Conservation (phyloP, 1,284 basidiomycete species). For the Volvariella volvacea region DNA sequence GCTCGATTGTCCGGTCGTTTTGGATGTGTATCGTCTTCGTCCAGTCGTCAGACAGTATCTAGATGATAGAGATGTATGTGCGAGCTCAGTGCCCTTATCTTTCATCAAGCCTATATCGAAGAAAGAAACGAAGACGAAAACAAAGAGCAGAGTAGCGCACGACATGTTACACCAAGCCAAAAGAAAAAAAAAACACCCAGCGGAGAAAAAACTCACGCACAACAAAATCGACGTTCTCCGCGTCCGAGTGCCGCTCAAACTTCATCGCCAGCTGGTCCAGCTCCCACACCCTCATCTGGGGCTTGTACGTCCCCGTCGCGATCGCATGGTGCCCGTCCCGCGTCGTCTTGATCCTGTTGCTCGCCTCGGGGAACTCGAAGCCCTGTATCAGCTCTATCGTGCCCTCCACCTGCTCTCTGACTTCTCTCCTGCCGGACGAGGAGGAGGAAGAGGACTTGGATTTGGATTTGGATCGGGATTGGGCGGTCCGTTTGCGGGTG, state of each 20-base stretch:
- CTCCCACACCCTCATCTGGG: conserved; percentile 96
- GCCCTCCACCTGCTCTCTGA: conserved; percentile 66
- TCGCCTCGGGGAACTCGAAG: conserved; percentile 96
- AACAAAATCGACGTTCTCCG: conserved; percentile 97
- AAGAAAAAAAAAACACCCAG: no score
- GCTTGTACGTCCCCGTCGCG: conserved; percentile 97
- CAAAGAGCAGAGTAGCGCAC: conserved; percentile 2
- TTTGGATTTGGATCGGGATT: conserved; percentile 35
- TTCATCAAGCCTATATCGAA: conserved; percentile 1
- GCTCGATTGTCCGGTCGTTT: conserved; percentile 89
- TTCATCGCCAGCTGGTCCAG: conserved; percentile 90
- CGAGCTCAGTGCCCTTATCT: no score
- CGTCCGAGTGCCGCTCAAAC: conserved; percentile 94
- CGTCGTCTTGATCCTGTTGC: conserved; percentile 87
- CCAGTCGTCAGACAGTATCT: conserved; percentile 98
- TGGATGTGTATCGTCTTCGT: conserved; percentile 98
- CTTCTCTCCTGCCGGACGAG: conserved; percentile 59
- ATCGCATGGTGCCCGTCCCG: conserved; percentile 89
- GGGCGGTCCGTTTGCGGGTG: conserved; percentile 56
- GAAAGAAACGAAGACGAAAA: conserved; percentile 6
- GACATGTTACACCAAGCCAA: not conserved
- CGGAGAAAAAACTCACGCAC: conserved; percentile 63
- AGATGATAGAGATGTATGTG: conserved; percentile 8
- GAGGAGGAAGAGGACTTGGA: no score
- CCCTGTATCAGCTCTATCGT: conserved; percentile 88